Conservation (phyloP, 2,329 filamentous ascomycete genomes). For the Hymenoscyphus albidus region DNA sequence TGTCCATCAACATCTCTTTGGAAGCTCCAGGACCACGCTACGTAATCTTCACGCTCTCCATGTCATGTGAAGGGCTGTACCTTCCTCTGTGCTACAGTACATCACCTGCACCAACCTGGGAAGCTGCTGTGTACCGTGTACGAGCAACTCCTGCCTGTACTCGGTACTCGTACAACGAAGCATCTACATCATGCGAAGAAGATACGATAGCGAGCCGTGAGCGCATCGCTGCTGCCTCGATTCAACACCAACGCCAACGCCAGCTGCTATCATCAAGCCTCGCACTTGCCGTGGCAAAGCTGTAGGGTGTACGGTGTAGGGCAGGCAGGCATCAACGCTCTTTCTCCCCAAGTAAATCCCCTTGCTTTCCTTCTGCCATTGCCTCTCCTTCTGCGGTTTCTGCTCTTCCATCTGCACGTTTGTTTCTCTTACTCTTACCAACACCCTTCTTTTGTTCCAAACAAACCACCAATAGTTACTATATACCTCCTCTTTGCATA, state of each 20-base stretch:
- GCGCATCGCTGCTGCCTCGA: neutral
- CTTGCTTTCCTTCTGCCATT: neutral
- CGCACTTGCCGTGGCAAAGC: slow-evolving; percentile 3
- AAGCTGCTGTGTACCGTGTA: neutral
- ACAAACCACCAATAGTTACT: slow-evolving; percentile 1
- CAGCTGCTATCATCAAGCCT: neutral
- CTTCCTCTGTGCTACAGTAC: too few species aligned
- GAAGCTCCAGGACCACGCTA: neutral
- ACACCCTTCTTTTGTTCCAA: neutral
- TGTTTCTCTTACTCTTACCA: neutral
- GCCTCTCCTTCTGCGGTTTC: neutral
- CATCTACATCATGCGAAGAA: neutral
- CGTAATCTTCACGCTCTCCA: neutral
- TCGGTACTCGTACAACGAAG: too few species aligned
- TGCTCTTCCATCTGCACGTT: neutral
- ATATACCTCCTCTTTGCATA: neutral
- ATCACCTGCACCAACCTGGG: too few species aligned
- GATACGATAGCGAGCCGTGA: neutral
- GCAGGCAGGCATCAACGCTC: neutral
- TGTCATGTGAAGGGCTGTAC: slow-evolving; percentile 3
- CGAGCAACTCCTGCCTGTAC: neutral
- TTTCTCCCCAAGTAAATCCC: neutral
- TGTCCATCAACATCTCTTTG: neutral
- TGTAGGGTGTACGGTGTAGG: neutral
- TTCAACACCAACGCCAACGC: neutral